Conservation (phyloP, 768 basidiomycete species). For the Antrodiella citrinella region DNA sequence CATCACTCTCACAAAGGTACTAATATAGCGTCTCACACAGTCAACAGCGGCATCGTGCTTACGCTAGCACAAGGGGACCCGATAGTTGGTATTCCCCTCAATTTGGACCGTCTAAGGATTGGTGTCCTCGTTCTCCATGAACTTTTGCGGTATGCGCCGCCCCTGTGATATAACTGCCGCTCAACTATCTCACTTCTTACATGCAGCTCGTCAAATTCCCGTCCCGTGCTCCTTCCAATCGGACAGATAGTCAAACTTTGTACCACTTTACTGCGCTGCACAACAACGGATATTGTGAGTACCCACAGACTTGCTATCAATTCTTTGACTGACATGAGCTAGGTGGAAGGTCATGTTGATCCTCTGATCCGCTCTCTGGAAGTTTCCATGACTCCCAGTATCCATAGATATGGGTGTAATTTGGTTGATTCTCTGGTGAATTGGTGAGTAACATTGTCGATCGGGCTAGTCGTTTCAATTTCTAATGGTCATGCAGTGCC, state of each 20-base stretch:
- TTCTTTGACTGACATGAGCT: conserved; percentile 5
- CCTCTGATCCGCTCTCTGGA: conserved; percentile 47
- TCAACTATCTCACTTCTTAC: conserved; percentile 8
- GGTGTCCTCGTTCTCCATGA: conserved; percentile 42
- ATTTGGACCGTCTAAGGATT: conserved; percentile 53
- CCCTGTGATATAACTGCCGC: neutral
- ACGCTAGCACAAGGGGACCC: conserved; percentile 35
- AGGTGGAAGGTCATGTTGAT: conserved; percentile 48
- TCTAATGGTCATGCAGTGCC: conserved; percentile 30
- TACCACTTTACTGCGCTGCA: conserved; percentile 37
- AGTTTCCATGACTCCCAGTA: conserved; percentile 35
- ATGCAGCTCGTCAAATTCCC: conserved; percentile 41
- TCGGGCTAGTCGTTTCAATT: neutral
- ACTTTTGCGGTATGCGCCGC: conserved; percentile 29
- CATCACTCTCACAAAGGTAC: neutral
- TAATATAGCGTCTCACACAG: neutral
- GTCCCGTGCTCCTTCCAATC: conserved; percentile 65
- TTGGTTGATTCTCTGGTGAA: conserved; percentile 40
- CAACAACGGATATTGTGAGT: conserved; percentile 40
- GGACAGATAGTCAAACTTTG: conserved; percentile 51
- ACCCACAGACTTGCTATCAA: conserved; percentile 5
- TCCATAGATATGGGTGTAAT: conserved; percentile 47
- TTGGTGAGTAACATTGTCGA: conserved; percentile 31
- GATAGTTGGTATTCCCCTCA: conserved; percentile 40
- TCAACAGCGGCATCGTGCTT: conserved; percentile 10